Base-by-base conservation (phyloP, 805 yeast species). In the Komagataella phaffii region DNA sequence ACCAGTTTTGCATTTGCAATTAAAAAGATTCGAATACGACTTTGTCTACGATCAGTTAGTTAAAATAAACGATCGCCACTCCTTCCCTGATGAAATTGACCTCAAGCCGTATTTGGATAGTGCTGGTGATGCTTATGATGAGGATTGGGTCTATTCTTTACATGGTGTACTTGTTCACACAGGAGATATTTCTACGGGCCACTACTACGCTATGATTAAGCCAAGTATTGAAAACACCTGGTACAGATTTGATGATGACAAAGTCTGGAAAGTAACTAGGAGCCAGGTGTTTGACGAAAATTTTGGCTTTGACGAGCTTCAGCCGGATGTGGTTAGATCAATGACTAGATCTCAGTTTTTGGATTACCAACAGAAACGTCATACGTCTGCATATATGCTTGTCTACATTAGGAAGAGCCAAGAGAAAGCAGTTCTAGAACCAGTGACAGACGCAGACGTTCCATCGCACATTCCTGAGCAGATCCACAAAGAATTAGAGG, bases 101-200 rank as follows among this genome's bases (percentile, higher is more conserved):
- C 72, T 93, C 56, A 71, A 80, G 47, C 88, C 95, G 6, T 93
- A 79, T 61, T 68, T 91, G 55, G 93, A 86, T 53, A 79, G 79
- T 46, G 77, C 72, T 47, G 68, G 70, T 1, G 68, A 69, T 12
- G 63, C 65, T 36, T 67, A 65, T 49, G 63, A 67, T 48, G 82
- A 83, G 54, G 76, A 85, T 54, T 85, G 90, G 82, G 81, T 74
- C 43, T 93, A 93, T 64, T 81, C 79, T 50, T 69, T 93, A 23
- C 96, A 91, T 65, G 96, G 98, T 8, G 99, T 93, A 2, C 71
- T 93, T 53, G 97, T 93, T 10, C 99, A 93, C 64, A 84, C 89
- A 46, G 99, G 99, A 54, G 96, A 91, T 61, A 83, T 93, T 49
- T 86, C 96, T 8, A 86, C 90, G 47, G 99, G 99, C 18, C 99